phyloP scores from a whole-genome alignment of 2,329 filamentous ascomycete genomes.

The Tolypocladium cylindrosporum region DNA sequence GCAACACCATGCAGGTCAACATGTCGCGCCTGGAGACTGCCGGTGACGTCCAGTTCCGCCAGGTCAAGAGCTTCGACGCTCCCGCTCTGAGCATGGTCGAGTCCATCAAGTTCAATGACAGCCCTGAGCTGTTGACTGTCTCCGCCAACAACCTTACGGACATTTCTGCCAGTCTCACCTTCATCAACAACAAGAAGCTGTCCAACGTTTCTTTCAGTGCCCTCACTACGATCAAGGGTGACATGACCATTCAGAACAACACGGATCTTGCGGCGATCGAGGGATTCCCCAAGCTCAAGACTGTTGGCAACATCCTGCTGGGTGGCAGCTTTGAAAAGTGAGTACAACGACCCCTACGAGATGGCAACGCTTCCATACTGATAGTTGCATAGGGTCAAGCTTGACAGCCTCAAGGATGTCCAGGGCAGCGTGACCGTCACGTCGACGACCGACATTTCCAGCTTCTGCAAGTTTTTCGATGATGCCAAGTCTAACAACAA shows the following conservation, averaged over 20 bases:
- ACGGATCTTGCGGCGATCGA: conserved; percentile 55
- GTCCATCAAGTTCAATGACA: conserved; percentile 76
- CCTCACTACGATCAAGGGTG: conserved; percentile 63
- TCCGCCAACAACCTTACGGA: conserved; percentile 49
- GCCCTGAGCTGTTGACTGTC: conserved; percentile 59
- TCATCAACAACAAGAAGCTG: conserved; percentile 52
- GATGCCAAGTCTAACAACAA: conserved; percentile 27
- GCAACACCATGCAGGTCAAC: conserved; percentile 55
- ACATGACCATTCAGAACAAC: conserved; percentile 86
- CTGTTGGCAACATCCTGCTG: conserved; percentile 75
- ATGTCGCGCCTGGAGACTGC: conserved; percentile 68
- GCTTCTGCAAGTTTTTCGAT: conserved; percentile 44
- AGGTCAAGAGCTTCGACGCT: conserved; percentile 63
- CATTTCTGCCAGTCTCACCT: conserved; percentile 46
- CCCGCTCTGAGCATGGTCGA: conserved; percentile 59
- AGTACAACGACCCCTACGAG: conserved; percentile 25
- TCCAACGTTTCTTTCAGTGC: conserved; percentile 67
- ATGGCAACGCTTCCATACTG: background rate
- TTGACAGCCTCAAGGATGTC: conserved; percentile 59
- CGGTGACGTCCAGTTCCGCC: conserved; percentile 47
- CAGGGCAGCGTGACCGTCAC: conserved; percentile 62
- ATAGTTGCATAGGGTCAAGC: conserved; percentile 46
- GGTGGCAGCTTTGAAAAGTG: conserved; percentile 77
- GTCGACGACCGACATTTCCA: conserved; percentile 50
- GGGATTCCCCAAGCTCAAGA: conserved; percentile 58